Conservation (phyloP, 2,329 filamentous ascomycete genomes). For the Xylaria sp. region DNA sequence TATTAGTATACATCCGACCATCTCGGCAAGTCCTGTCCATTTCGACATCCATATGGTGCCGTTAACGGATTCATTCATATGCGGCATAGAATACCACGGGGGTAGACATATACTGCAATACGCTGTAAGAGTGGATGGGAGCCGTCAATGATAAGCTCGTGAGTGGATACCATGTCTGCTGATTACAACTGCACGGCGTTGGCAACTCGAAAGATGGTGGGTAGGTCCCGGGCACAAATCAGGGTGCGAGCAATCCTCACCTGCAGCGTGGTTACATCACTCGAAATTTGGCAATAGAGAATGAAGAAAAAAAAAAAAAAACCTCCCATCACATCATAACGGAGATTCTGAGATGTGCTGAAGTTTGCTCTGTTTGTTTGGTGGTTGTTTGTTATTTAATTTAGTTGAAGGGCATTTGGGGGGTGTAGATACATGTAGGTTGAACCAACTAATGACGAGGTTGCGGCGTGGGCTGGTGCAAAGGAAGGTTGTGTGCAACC, state of each 20-base stretch:
- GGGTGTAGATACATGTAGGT: slow-evolving; percentile 25
- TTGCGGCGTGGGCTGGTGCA: slow-evolving; percentile 5
- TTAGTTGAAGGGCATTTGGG: slow-evolving; percentile 3
- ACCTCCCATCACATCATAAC: slow-evolving; percentile 5
- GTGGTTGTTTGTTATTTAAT: background rate
- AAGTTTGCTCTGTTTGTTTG: background rate
- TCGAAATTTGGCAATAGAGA: slow-evolving; percentile 3
- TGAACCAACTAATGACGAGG: slow-evolving; percentile 6
- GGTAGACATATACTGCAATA: background rate
- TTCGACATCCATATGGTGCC: background rate
- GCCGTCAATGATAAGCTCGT: slow-evolving; percentile 1
- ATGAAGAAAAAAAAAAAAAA: background rate
- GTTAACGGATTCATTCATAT: background rate
- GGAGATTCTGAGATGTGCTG: background rate
- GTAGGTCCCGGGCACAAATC: background rate
- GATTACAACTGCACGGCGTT: slow-evolving; percentile 12
- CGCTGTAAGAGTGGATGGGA: background rate
- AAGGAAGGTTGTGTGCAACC: background rate
- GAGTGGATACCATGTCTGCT: slow-evolving; percentile 6
- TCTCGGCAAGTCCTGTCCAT: slow-evolving; percentile 11
- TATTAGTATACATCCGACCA: background rate
- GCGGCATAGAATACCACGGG: background rate
- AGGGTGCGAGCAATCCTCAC: slow-evolving; percentile 16
- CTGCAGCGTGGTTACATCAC: slow-evolving; percentile 18
- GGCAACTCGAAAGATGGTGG: background rate